phyloP scores from a whole-genome alignment of 2,329 filamentous ascomycete species.

The Diaporthe ampelina region DNA sequence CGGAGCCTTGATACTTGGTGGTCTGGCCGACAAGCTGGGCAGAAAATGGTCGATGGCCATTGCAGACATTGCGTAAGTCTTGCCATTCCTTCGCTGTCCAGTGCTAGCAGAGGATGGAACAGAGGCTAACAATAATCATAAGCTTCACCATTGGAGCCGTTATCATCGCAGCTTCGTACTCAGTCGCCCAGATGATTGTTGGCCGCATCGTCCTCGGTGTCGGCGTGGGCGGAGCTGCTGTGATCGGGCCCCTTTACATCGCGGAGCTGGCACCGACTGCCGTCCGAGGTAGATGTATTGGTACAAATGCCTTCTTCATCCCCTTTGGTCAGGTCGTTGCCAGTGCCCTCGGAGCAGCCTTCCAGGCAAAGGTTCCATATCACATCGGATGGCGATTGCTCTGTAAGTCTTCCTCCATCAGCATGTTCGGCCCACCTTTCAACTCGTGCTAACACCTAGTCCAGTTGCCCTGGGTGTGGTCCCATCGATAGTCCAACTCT shows the following conservation, averaged over 20 bases:
- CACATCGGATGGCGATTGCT: conserved; percentile 9
- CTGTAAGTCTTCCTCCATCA: background rate
- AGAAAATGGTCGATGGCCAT: conserved; percentile 13
- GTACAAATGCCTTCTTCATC: conserved; percentile 2
- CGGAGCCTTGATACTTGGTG: background rate
- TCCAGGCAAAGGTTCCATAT: background rate
- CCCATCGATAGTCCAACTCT: background rate
- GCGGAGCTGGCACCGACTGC: conserved; percentile 1
- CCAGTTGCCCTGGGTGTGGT: background rate
- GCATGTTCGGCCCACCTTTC: background rate
- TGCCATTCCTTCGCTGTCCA: background rate
- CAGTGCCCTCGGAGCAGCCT: conserved; percentile 9
- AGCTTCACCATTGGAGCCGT: background rate
- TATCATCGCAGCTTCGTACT: background rate
- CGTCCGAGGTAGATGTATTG: background rate
- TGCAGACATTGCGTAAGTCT: conserved; percentile 4
- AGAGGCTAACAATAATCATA: background rate
- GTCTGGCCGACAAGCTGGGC: background rate
- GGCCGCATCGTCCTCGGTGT: conserved; percentile 12
- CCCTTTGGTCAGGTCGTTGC: background rate
- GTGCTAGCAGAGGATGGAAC: background rate
- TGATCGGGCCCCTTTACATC: conserved; percentile 4
- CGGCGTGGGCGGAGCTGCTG: conserved; percentile 1
- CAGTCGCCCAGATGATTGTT: conserved; percentile 5
- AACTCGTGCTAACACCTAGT: background rate